Conservation (phyloP, 345 rosid genomes). For the Triadica sebifera region DNA sequence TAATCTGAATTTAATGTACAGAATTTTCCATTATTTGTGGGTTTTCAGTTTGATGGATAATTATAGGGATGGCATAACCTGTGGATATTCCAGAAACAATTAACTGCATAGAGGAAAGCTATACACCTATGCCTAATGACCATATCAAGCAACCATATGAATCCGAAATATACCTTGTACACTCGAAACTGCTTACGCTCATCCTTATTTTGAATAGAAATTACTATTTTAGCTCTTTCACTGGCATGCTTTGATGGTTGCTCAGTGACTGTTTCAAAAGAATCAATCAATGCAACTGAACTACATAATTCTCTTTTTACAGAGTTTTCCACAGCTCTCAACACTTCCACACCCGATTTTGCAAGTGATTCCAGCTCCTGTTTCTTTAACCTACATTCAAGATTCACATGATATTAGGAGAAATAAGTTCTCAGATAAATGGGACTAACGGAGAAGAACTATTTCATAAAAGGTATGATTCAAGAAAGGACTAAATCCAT, state of each 20-base stretch:
- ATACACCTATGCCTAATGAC: not conserved
- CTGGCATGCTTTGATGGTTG: constrained; percentile 29
- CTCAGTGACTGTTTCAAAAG: constrained; percentile 33
- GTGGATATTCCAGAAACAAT: not conserved
- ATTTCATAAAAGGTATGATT: not conserved
- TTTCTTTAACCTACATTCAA: constrained; percentile 54
- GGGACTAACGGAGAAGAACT: not conserved
- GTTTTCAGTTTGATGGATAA: too few species aligned
- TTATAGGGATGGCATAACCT: too few species aligned
- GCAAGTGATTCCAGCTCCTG: constrained; percentile 67
- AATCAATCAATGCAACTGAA: constrained; percentile 30
- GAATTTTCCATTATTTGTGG: not conserved
- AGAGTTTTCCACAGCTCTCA: constrained; percentile 55
- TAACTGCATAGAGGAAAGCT: not conserved
- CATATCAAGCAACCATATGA: not conserved
- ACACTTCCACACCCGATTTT: constrained; percentile 46
- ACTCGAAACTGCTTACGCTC: constrained; percentile 60
- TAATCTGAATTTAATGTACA: not conserved
- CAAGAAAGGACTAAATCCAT: not conserved
- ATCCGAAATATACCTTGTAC: constrained; percentile 46
- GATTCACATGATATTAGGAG: constrained; percentile 12
- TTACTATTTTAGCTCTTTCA: constrained; percentile 66
- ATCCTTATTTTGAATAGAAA: constrained; percentile 69
- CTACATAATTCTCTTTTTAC: constrained; percentile 32
- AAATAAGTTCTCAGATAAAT: not conserved